Base-by-base conservation (phyloP, 768 basidiomycete genomes). In the Russula vinacea region DNA sequence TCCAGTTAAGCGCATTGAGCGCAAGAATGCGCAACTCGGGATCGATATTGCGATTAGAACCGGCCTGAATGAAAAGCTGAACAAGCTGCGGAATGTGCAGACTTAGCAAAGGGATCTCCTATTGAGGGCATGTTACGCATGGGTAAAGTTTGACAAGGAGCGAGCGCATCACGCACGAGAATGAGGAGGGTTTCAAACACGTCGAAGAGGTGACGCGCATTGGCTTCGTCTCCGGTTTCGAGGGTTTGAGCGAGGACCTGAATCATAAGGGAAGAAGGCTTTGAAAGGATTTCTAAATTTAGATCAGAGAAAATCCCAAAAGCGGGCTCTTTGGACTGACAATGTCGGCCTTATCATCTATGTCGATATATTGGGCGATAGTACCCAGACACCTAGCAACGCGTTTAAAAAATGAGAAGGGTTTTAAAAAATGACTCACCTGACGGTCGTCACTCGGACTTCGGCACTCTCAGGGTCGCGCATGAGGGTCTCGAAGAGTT, bases 121-220 rank as follows among this genome's bases (percentile, higher is more conserved):
- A 69, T 17, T 66, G 26, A 70, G 32, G 24, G 70, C 26, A 67
- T 62, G 57, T 68, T 58, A 60, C 49, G 29, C 14, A 55, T 13
- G 40, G 19, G 39, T 60, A 1, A 59, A 19, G 14, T 26, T 37
- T 39, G 60, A 13, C 5, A 29, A 2, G 29, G 29, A 11, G 45
- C 13, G 50, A 5, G 22, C 3, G 3, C 10, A 44, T 39, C 10
- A 75, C 87, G 62, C 68, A 91, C 92, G 63, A 98, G 85, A 72
- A 98, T 96, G 53, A 96, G 82, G 53, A 98, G 86, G 0, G 93
- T 95, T 80, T 98, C 97, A 67, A 98, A 82, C 33, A 98, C 92
- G 72, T 99, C 97, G 71, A 98, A 97, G 29, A 94, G 80, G 71
- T 95, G 87, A 68, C 94, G 87, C 52, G 92, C 91, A 59, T 86